phyloP scores from a whole-genome alignment of 495 filamentous ascomycete genomes.

The Neurospora sp. region DNA sequence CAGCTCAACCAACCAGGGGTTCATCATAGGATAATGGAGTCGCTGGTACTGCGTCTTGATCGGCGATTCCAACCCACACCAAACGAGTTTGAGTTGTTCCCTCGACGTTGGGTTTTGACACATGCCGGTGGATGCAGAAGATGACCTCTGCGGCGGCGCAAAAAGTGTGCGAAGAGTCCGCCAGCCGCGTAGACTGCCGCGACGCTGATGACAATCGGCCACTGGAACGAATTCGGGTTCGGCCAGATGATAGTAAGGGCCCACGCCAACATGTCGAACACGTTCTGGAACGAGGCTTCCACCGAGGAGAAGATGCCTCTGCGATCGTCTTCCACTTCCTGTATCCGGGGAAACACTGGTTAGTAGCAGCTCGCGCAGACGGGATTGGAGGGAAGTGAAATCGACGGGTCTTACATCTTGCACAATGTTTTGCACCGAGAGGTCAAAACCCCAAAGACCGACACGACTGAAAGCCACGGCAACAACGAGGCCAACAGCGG shows the following conservation, averaged over 20 bases:
- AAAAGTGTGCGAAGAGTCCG: conserved; percentile 43
- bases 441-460: conserved; percentile 60
- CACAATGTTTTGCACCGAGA: conserved; percentile 52
- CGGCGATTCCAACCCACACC: background rate
- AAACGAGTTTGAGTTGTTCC: background rate
- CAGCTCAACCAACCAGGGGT: background rate
- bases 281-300: conserved; percentile 52
- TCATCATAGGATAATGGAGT: background rate
- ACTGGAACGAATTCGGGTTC: conserved; percentile 47
- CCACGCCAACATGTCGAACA: conserved; percentile 55
- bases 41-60: background rate
- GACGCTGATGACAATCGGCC: conserved; percentile 47
- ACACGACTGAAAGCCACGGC: conserved; percentile 49
- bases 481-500: conserved; percentile 36
- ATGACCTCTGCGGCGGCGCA: conserved; percentile 50
- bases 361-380: background rate
- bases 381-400: background rate
- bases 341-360: background rate
- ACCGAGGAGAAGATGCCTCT: conserved; percentile 52
- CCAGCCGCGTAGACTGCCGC: conserved; percentile 40
- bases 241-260: conserved; percentile 50
- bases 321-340: conserved; percentile 38
- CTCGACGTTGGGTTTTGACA: background rate
- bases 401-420: conserved; percentile 43
- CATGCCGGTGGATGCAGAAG: conserved; percentile 36